These are phyloP conservation scores for Capsicum rhomboideum DNA, from an alignment of 257 asterid genomes.

Conservation along the genomic window DNA sequence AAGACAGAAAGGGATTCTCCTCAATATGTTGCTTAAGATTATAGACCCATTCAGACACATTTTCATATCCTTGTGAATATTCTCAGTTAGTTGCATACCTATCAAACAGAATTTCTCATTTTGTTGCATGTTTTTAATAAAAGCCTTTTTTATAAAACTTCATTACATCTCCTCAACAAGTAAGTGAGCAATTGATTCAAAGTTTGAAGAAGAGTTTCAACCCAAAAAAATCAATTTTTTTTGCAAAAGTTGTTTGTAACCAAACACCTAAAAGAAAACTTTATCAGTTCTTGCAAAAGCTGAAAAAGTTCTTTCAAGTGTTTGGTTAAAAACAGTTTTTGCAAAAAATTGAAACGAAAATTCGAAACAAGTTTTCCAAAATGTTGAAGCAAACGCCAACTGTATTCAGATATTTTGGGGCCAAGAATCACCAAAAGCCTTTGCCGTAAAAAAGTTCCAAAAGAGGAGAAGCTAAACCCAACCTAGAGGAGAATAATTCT, in stretches of 20 bases:
- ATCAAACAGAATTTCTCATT: background rate
- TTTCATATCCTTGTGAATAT: background rate
- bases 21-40: background rate
- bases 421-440: background rate
- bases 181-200: background rate
- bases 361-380: background rate
- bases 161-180: background rate
- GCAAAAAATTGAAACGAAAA: background rate
- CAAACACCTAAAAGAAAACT: background rate
- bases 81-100: background rate
- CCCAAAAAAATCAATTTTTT: background rate
- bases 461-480: background rate
- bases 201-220: background rate
- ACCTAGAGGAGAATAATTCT: background rate
- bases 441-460: background rate
- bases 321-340: background rate
- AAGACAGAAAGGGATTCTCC: background rate
- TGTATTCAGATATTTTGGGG: background rate
- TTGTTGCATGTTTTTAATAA: background rate
- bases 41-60: background rate
- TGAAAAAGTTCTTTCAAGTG: background rate
- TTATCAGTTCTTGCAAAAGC: background rate
- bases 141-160: background rate
- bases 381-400: background rate
- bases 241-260: background rate